phyloP scores from a whole-genome alignment of 306 rosid species.

The cucumber (Cucumis sativus) region DNA sequence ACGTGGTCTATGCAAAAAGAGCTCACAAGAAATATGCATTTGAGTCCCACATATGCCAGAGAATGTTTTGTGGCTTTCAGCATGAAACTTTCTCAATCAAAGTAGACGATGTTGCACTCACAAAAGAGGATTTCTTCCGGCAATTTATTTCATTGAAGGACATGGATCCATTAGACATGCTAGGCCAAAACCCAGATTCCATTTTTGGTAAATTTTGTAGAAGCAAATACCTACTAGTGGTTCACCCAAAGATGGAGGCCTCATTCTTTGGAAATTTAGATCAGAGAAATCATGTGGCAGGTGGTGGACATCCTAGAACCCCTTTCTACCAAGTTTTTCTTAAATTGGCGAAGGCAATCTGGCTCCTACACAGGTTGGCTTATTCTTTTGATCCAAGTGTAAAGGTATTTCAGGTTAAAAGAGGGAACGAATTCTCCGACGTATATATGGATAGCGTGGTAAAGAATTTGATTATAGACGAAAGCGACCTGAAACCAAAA shows the following conservation, averaged over 20 bases:
- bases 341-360: slow-evolving; percentile 74
- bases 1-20: slow-evolving; percentile 75
- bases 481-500: slow-evolving; percentile 51
- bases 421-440: slow-evolving; percentile 83
- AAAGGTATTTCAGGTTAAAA: slow-evolving; percentile 87
- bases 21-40: slow-evolving; percentile 99
- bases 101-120: slow-evolving; percentile 33
- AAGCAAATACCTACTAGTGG: slow-evolving; percentile 79
- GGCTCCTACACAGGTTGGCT: slow-evolving; percentile 93
- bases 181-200: slow-evolving; percentile 91
- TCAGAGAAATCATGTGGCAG: slow-evolving; percentile 69
- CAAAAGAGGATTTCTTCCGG: slow-evolving; percentile 67
- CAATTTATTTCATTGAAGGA: slow-evolving; percentile 82
- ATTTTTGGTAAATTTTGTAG: slow-evolving; percentile 79
- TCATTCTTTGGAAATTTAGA: slow-evolving; percentile 92
- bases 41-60: slow-evolving; percentile 91
- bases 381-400: slow-evolving; percentile 69
- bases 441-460: slow-evolving; percentile 91
- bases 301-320: slow-evolving; percentile 97
- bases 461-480: slow-evolving; percentile 68
- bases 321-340: slow-evolving; percentile 93
- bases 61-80: slow-evolving; percentile 93
- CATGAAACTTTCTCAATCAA: slow-evolving; percentile 61
- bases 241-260: slow-evolving; percentile 95
- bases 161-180: slow-evolving; percentile 86